A percentile compares a stretch with the other conserved stretches of the same genome.
Conservation (phyloP, 306 rosid genomes). For the Hylodesmum podocarpum region DNA sequence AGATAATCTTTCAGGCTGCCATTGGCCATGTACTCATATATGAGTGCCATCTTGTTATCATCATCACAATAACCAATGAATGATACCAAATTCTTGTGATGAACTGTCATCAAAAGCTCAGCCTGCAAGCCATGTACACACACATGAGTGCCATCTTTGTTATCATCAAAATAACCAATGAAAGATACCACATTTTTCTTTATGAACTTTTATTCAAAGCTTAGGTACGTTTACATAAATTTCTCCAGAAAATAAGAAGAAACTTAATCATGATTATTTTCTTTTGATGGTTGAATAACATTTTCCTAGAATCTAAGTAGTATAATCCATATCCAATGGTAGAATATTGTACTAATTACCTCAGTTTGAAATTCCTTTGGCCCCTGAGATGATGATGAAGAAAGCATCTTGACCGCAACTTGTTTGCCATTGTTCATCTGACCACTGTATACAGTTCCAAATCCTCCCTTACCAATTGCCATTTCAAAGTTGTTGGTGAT, state of each 20-base stretch:
- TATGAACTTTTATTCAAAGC: conserved; percentile 62
- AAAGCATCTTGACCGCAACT: conserved; percentile 70
- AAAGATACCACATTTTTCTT: conserved; percentile 63
- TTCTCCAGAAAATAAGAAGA: too few relatives aligned
- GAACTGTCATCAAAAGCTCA: conserved; percentile 71
- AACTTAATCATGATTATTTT: conserved; percentile 20
- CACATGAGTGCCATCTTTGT: conserved; percentile 55
- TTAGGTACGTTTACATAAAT: too few relatives aligned
- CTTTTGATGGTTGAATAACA: conserved; percentile 14
- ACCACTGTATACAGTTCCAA: conserved; percentile 61
- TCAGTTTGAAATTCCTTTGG: conserved; percentile 70
- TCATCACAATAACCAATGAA: conserved; percentile 68
- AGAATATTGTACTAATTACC: conserved; percentile 39
- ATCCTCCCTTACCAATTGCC: conserved; percentile 68
- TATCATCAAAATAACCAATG: conserved; percentile 57
- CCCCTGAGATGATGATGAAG: conserved; percentile 70
- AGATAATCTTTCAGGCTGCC: conserved; percentile 59
- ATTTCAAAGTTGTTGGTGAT: conserved; percentile 56
- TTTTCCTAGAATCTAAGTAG: conserved; percentile 7
- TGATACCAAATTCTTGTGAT: conserved; percentile 68
- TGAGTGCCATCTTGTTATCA: conserved; percentile 60
- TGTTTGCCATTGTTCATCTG: conserved; percentile 51
- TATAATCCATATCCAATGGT: background rate
- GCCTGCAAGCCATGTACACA: conserved; percentile 47
- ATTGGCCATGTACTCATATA: conserved; percentile 64